Conservation (phyloP, 2,329 filamentous ascomycete genomes). For the Phialocephala subalpina region DNA sequence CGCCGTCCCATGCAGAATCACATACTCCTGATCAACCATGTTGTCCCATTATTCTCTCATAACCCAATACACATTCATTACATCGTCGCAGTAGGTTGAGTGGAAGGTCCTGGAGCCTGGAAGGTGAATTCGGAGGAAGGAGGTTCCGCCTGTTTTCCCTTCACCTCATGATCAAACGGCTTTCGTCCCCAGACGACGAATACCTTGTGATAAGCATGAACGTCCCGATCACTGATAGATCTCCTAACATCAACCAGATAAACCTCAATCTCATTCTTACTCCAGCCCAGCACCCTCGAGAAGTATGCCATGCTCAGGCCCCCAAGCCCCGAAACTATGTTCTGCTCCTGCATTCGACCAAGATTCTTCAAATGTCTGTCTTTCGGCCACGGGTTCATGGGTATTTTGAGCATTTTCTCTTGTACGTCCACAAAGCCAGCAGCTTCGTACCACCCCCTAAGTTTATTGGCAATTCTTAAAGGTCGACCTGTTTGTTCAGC, state of each 20-base stretch:
- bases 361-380: slow-evolving; percentile 38
- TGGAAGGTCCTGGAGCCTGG: background rate
- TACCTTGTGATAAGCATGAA: slow-evolving; percentile 42
- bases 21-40: background rate
- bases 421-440: slow-evolving; percentile 64
- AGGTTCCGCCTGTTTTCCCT: background rate
- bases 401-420: slow-evolving; percentile 60
- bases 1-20: background rate
- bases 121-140: background rate
- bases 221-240: slow-evolving; percentile 35
- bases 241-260: slow-evolving; percentile 40
- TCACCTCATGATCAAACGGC: slow-evolving; percentile 21
- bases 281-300: slow-evolving; percentile 39
- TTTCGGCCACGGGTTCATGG: slow-evolving; percentile 62
- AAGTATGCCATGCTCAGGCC: slow-evolving; percentile 41
- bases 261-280: slow-evolving; percentile 43
- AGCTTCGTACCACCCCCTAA: slow-evolving; percentile 44
- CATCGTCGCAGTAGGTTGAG: background rate
- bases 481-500: slow-evolving; percentile 34
- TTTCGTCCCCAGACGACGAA: slow-evolving; percentile 42
- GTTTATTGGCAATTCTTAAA: slow-evolving; percentile 34
- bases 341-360: slow-evolving; percentile 39
- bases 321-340: slow-evolving; percentile 37
- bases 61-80: background rate
- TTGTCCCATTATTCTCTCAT: background rate